Conservation (phyloP, 2,329 filamentous ascomycete species). For the Lecanicillium sp. region DNA sequence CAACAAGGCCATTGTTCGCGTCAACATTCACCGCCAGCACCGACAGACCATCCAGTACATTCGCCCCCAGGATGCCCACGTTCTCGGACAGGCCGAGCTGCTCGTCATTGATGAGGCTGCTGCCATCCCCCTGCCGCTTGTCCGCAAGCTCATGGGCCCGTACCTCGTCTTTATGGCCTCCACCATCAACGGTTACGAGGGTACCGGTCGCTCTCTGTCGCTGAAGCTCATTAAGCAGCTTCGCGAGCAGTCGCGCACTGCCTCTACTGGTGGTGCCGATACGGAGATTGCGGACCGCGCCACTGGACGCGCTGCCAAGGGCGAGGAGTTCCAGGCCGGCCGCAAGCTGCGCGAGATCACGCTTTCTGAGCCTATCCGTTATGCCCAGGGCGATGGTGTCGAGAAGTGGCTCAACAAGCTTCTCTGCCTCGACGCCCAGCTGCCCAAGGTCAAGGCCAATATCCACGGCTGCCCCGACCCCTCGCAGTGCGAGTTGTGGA, state of each 20-base stretch:
- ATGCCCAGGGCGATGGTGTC: conserved; percentile 81
- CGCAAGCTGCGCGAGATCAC: conserved; percentile 88
- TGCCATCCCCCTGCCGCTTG: conserved; percentile 87
- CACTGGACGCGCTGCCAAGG: conserved; percentile 67
- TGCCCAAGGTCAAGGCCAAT: conserved; percentile 72
- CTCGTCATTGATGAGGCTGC: conserved; percentile 97
- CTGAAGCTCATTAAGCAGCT: conserved; percentile 96
- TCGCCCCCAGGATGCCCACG: conserved; percentile 90
- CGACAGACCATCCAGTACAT: conserved; percentile 99
- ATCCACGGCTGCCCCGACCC: conserved; percentile 92
- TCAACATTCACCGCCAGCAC: conserved; percentile 92
- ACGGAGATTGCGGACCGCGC: conserved; percentile 69
- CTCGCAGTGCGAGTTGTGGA: conserved; percentile 81
- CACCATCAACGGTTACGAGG: conserved; percentile 98
- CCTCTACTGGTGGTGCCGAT: conserved; percentile 47
- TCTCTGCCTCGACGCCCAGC: conserved; percentile 85
- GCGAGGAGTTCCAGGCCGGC: conserved; percentile 56
- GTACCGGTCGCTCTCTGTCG: conserved; percentile 88
- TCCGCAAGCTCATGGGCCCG: conserved; percentile 89
- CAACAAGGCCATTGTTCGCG: conserved; percentile 96
- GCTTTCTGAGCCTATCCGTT: conserved; percentile 88
- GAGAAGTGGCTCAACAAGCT: conserved; percentile 96
- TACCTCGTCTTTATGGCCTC: conserved; percentile 99
- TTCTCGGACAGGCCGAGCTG: conserved; percentile 88
- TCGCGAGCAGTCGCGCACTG: conserved; percentile 78